phyloP scores from a whole-genome alignment of 176 grass and related monocot genomes.

The Oryza nivara region DNA sequence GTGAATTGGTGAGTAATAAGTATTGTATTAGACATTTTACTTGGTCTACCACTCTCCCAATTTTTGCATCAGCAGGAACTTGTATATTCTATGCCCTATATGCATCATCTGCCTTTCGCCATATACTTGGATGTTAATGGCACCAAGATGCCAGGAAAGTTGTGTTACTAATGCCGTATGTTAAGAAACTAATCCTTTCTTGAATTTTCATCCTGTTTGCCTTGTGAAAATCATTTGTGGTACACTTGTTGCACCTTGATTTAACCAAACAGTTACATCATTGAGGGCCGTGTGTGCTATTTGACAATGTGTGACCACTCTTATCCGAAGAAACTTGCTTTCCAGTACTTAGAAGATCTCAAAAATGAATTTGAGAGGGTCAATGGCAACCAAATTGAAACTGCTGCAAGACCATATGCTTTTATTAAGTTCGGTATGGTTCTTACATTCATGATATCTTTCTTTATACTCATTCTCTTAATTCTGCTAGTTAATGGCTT shows the following conservation, averaged over 20 bases:
- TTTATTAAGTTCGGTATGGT: conserved; percentile 93
- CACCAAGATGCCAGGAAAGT: neutral
- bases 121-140: neutral
- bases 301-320: conserved; percentile 98
- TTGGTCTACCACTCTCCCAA: neutral
- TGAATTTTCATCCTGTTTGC: neutral
- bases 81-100: neutral
- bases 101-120: neutral
- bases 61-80: conserved; percentile 5
- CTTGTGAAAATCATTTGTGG: conserved; percentile 12
- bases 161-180: neutral
- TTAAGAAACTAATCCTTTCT: neutral
- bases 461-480: conserved; percentile 23
- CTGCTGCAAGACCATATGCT: conserved; percentile 91
- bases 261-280: conserved; percentile 73
- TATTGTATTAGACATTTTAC: neutral
- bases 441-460: conserved; percentile 23
- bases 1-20: neutral
- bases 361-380: conserved; percentile 98
- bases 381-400: conserved; percentile 95
- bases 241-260: conserved; percentile 39
- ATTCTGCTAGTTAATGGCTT: conserved; percentile 29
- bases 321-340: conserved; percentile 97
- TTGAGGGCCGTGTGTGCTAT: conserved; percentile 91
- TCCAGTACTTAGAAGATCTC: conserved; percentile 95